These are phyloP conservation scores for Eragrostis curvula DNA, from an alignment of 176 grass and related monocot genomes.

Conservation along the genomic window DNA sequence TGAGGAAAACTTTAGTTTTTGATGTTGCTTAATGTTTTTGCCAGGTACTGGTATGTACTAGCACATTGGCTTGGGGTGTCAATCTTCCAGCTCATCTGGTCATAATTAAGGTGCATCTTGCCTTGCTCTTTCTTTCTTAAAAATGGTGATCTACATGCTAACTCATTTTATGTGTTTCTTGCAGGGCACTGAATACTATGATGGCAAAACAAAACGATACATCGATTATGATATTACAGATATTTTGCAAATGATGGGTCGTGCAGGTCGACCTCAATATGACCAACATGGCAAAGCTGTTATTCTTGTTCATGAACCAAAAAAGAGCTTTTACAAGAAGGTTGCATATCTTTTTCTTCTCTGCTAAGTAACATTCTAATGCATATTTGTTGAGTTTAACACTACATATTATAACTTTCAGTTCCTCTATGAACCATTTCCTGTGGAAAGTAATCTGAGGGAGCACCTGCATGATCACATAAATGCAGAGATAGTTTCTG, in stretches of 20 bases:
- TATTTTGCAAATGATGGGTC: slow-evolving; percentile 99
- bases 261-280: slow-evolving; percentile 91
- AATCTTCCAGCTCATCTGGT: slow-evolving; percentile 98
- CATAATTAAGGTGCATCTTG: slow-evolving; percentile 85
- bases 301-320: slow-evolving; percentile 99
- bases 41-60: slow-evolving; percentile 92
- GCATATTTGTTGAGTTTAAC: slow-evolving; percentile 44
- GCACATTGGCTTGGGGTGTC: slow-evolving; percentile 98
- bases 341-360: slow-evolving; percentile 46
- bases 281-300: slow-evolving; percentile 99
- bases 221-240: slow-evolving; percentile 96
- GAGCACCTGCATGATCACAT: slow-evolving; percentile 97
- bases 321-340: slow-evolving; percentile 99
- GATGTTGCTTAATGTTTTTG: slow-evolving; percentile 14
- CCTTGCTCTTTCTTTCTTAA: slow-evolving; percentile 23
- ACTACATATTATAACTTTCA: slow-evolving; percentile 50
- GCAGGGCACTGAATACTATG: slow-evolving; percentile 93
- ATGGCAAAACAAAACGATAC: slow-evolving; percentile 99
- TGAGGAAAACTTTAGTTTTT: slow-evolving; percentile 37
- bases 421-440: slow-evolving; percentile 98
- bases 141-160: slow-evolving; percentile 7
- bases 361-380: slow-evolving; percentile 24
- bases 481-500: slow-evolving; percentile 96
- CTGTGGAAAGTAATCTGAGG: slow-evolving; percentile 96
- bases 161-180: slow-evolving; percentile 43